These are phyloP conservation scores for Penicillium sp. DNA, from an alignment of 2,329 filamentous ascomycete species.

Conservation along the genomic window DNA sequence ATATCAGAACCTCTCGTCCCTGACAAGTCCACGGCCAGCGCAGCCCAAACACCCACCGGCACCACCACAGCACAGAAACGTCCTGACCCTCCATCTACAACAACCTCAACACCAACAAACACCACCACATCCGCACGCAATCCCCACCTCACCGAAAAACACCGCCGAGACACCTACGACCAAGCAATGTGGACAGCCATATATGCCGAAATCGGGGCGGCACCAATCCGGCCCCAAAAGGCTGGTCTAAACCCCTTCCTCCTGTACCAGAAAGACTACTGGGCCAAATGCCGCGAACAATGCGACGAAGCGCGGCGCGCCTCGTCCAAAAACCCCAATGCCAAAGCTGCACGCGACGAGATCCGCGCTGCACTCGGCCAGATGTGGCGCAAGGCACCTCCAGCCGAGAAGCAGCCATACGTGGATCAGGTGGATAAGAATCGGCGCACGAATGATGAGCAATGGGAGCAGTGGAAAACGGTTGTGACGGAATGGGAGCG, in stretches of 20 bases:
- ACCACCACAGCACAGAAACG: conserved; percentile 12
- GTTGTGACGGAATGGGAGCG: conserved; percentile 56
- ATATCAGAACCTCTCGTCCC: conserved; percentile 72
- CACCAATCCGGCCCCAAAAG: conserved; percentile 69
- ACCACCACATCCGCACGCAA: conserved; percentile 6
- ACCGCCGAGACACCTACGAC: conserved; percentile 53
- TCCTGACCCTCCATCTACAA: conserved; percentile 8
- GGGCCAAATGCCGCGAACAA: conserved; percentile 61
- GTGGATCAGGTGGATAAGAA: conserved; percentile 70
- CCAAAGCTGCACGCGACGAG: conserved; percentile 67
- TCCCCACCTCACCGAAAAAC: conserved; percentile 18
- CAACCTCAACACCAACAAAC: background rate
- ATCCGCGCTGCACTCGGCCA: conserved; percentile 81
- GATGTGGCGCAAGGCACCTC: conserved; percentile 80
- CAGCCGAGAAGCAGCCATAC: conserved; percentile 73
- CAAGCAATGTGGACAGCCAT: conserved; percentile 58
- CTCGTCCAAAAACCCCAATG: conserved; percentile 63
- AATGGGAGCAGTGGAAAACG: conserved; percentile 69
- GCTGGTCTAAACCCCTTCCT: conserved; percentile 81
- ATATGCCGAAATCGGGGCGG: conserved; percentile 65
- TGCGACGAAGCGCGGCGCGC: conserved; percentile 68
- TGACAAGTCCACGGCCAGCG: conserved; percentile 53
- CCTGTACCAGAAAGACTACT: conserved; percentile 77
- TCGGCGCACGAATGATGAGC: conserved; percentile 64
- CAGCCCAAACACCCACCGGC: conserved; percentile 13